A percentile compares a stretch with the other conserved stretches of the same genome.
These are phyloP conservation scores for Fallopia convolvulus DNA, from an alignment of 148 eudicot species.

Conservation along the genomic window DNA sequence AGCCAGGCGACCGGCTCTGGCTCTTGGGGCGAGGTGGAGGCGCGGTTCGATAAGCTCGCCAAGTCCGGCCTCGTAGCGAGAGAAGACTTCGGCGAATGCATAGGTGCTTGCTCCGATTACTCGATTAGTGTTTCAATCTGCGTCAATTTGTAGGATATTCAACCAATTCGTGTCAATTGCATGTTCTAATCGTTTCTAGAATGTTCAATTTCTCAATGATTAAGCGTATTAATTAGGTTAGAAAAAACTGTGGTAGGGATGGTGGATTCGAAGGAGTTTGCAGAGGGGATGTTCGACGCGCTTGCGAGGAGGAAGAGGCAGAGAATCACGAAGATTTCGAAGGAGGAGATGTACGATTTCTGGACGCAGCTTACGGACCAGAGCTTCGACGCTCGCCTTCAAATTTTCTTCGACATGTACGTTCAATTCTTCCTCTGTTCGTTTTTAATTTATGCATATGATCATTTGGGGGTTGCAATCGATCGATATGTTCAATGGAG, in stretches of 20 bases:
- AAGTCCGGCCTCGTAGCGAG: slow-evolving; percentile 47
- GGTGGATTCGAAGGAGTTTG: slow-evolving; percentile 89
- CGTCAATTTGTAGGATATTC: not conserved
- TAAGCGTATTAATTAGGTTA: not conserved
- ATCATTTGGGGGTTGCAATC: not conserved
- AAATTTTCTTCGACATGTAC: slow-evolving; percentile 96
- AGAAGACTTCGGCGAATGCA: slow-evolving; percentile 91
- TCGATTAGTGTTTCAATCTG: not conserved
- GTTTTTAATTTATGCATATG: not conserved
- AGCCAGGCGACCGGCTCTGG: slow-evolving; percentile 35
- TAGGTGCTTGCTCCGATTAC: slow-evolving; percentile 26
- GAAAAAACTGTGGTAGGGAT: slow-evolving; percentile 39
- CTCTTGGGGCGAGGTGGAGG: slow-evolving; percentile 58
- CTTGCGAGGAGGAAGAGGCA: slow-evolving; percentile 72
- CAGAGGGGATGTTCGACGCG: slow-evolving; percentile 79
- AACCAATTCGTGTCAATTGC: not conserved
- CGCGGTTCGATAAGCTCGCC: slow-evolving; percentile 44
- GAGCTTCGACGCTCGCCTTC: slow-evolving; percentile 94
- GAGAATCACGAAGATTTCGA: slow-evolving; percentile 41
- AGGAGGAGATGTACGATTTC: slow-evolving; percentile 83
- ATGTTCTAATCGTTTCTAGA: not conserved
- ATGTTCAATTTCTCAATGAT: not conserved
- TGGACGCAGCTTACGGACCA: slow-evolving; percentile 89
- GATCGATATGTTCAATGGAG: slow-evolving; percentile 8
- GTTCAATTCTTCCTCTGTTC: slow-evolving; percentile 7